These are phyloP conservation scores for Calendula officinalis DNA, from an alignment of 129 eudicot genomes.

Conservation along the genomic window DNA sequence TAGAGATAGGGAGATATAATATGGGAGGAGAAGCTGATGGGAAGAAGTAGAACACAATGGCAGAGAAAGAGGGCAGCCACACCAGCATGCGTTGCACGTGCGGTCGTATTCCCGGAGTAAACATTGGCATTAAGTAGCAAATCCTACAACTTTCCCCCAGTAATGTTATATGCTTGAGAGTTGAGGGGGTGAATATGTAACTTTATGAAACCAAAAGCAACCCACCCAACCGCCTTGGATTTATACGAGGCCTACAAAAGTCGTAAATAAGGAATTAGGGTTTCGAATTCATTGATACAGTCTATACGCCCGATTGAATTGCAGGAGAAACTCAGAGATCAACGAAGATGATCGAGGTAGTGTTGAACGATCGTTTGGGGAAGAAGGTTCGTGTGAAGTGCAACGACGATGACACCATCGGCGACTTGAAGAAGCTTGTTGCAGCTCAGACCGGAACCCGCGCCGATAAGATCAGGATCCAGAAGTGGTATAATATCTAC, in stretches of 20 bases:
- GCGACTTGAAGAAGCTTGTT: conserved; percentile 87
- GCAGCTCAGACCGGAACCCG: conserved; percentile 92
- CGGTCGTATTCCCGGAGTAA: conserved; percentile 3
- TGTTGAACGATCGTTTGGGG: conserved; percentile 89
- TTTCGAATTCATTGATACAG: conserved; percentile 10
- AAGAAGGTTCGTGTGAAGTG: conserved; percentile 94
- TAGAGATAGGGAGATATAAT: conserved; percentile 6
- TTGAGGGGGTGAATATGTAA: no score
- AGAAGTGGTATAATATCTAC: conserved; percentile 79
- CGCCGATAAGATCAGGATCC: conserved; percentile 80
- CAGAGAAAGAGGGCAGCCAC: conserved; percentile 12
- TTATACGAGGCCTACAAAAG: neutral
- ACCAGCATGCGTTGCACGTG: conserved; percentile 31
- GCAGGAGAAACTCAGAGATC: conserved; percentile 20
- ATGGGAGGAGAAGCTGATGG: conserved; percentile 36
- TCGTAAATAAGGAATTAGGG: conserved; percentile 31
- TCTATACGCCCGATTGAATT: conserved; percentile 11
- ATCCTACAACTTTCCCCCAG: no score
- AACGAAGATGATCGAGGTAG: conserved; percentile 80
- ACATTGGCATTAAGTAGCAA: no score
- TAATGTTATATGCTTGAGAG: no score
- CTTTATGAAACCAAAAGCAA: no score
- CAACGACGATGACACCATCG: conserved; percentile 90
- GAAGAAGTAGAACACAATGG: conserved; percentile 13
- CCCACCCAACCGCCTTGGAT: no score